phyloP scores from a whole-genome alignment of 1,284 basidiomycete species.

The Tylopilus sp. region DNA sequence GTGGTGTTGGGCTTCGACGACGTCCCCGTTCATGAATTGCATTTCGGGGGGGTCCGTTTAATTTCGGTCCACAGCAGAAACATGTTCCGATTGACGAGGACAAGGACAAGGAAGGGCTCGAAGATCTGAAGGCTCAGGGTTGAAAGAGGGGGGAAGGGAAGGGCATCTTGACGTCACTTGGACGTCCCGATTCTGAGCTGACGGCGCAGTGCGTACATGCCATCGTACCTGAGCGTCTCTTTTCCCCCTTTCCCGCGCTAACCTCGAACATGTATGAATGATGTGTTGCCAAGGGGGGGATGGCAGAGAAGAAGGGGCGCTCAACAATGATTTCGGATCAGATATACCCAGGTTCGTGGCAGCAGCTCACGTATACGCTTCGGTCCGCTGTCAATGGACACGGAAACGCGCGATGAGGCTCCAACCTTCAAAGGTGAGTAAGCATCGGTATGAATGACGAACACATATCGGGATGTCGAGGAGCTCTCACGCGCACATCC shows the following conservation, averaged over 20 bases:
- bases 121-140: not conserved
- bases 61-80: not conserved
- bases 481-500: constrained; percentile 9
- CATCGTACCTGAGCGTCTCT: not conserved
- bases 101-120: too few species aligned
- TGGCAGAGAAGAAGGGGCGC: not conserved
- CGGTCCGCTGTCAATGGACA: not conserved
- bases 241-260: not conserved
- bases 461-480: constrained; percentile 5
- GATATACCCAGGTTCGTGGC: not conserved
- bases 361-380: not conserved
- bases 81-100: constrained; percentile 4
- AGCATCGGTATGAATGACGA: not conserved
- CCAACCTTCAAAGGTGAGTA: constrained; percentile 3
- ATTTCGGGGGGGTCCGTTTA: not conserved
- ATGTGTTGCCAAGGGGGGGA: not conserved
- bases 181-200: not conserved
- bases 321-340: not conserved
- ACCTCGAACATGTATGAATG: not conserved
- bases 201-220: not conserved
- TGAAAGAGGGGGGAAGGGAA: not conserved
- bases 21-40: not conserved
- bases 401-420: not conserved
- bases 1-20: not conserved
- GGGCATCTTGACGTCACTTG: not conserved